Evolutionary conservation across 306 rosid genomes (phyloP).

Genomic region (Morella rubra): DNA sequence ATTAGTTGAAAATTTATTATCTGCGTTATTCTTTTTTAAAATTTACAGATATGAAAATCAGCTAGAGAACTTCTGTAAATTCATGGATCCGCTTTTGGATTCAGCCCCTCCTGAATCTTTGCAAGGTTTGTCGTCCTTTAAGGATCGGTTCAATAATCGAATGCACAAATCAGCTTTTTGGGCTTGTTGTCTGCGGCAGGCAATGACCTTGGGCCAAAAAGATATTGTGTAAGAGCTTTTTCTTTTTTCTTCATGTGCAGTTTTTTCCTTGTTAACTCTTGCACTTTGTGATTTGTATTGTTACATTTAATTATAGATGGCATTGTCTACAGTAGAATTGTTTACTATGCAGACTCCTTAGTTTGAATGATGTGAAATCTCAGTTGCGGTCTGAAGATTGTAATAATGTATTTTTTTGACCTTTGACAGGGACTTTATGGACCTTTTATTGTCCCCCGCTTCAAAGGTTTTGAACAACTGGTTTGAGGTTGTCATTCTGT

Average conservation of each 20-base stretch:
- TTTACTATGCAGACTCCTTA: conserved; percentile 3
- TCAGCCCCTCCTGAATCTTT: conserved; percentile 79
- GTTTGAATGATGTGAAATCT: conserved; percentile 19
- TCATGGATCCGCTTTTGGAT: conserved; percentile 84
- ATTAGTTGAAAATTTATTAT: too few species aligned
- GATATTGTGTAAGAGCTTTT: conserved; percentile 69
- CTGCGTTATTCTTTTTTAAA: neutral
- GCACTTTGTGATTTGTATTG: conserved; percentile 5
- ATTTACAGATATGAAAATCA: conserved; percentile 72
- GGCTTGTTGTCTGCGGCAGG: conserved; percentile 62
- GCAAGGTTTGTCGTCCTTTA: conserved; percentile 51
- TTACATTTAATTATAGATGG: neutral
- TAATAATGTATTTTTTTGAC: conserved; percentile 19
- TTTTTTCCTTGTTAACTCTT: conserved; percentile 15
- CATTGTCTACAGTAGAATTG: neutral
- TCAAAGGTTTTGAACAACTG: conserved; percentile 90
- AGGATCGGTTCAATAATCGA: conserved; percentile 61
- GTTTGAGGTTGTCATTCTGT: conserved; percentile 72
- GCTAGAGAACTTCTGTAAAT: conserved; percentile 75
- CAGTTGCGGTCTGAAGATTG: conserved; percentile 11
- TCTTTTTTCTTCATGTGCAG: conserved; percentile 22
- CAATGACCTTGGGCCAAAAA: conserved; percentile 74
- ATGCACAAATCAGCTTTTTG: conserved; percentile 79
- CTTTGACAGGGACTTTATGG: conserved; percentile 79
- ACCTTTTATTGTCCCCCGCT: conserved; percentile 83